Conservation (phyloP, 805 yeast species). For the Hanseniaspora pseudoguilliermondii region DNA sequence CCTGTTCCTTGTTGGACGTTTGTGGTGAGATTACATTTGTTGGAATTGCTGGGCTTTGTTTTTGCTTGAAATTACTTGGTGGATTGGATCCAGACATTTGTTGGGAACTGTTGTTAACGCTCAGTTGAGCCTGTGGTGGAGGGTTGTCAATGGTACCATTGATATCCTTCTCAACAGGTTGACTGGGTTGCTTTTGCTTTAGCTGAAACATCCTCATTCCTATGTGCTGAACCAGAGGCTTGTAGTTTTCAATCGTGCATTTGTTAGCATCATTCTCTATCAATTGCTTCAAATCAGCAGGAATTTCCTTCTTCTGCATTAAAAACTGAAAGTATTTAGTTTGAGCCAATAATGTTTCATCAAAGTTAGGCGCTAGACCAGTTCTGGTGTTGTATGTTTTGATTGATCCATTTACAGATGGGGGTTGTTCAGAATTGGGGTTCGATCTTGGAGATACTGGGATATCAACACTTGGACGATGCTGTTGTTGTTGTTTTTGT, state of each 20-base stretch:
- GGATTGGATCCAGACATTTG: too few relatives aligned
- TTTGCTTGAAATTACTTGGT: too few relatives aligned
- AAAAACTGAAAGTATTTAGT: slow-evolving; percentile 4
- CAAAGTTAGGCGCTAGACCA: slow-evolving; percentile 5
- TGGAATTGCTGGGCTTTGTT: too few relatives aligned
- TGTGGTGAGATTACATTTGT: too few relatives aligned
- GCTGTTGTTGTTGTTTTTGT: slow-evolving; percentile 11
- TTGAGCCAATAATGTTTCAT: slow-evolving; percentile 4
- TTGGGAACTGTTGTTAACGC: too few relatives aligned
- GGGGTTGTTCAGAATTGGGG: slow-evolving; percentile 6
- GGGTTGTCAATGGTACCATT: not conserved
- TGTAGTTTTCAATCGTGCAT: slow-evolving; percentile 2
- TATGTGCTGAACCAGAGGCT: slow-evolving; percentile 10
- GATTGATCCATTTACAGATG: not conserved
- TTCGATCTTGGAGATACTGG: slow-evolving; percentile 7
- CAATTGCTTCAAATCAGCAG: not conserved
- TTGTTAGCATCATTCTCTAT: not conserved
- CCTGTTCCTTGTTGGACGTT: too few relatives aligned
- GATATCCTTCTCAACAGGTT: not conserved
- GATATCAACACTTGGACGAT: not conserved
- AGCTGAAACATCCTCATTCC: slow-evolving; percentile 12
- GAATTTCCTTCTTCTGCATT: slow-evolving; percentile 12
- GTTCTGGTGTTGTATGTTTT: slow-evolving; percentile 8
- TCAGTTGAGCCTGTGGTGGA: slow-evolving; percentile 7
- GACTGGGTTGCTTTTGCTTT: slow-evolving; percentile 6